phyloP scores from a whole-genome alignment of 805 yeast species.

The Saccharomycopsis olivae region DNA sequence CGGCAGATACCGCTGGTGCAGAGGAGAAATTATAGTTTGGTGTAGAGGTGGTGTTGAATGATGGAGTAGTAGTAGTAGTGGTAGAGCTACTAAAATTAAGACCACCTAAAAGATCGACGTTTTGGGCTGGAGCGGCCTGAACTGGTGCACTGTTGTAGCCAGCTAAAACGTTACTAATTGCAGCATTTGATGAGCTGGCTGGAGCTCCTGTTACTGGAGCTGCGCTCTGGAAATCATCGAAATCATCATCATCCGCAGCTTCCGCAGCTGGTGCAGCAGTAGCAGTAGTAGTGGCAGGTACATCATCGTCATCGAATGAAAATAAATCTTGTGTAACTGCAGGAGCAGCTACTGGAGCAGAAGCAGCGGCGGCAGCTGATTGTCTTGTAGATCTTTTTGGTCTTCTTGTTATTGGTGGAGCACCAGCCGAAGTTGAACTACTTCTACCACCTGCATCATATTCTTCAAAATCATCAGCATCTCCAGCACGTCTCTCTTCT shows the following conservation, averaged over 20 bases:
- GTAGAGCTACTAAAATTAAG: not conserved
- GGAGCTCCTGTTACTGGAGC: conserved; percentile 28
- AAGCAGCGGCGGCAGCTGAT: not conserved
- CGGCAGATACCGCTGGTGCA: conserved; percentile 17
- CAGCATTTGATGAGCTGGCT: conserved; percentile 1
- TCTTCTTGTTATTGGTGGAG: conserved; percentile 4
- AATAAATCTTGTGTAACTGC: conserved; percentile 32
- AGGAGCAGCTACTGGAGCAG: conserved; percentile 2
- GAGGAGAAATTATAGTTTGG: not conserved
- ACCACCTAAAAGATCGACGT: conserved; percentile 11
- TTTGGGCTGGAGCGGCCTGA: not conserved
- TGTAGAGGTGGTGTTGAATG: not conserved
- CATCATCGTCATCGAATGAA: conserved; percentile 30
- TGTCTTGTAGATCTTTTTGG: conserved; percentile 3
- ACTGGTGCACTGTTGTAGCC: not conserved
- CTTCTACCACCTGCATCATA: conserved; percentile 33
- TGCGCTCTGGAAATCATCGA: conserved; percentile 71
- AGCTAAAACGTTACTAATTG: not conserved
- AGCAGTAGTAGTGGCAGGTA: conserved; percentile 17
- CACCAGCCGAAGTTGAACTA: not conserved
- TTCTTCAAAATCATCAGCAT: conserved; percentile 42
- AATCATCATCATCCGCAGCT: conserved; percentile 52
- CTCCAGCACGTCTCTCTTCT: conserved; percentile 36
- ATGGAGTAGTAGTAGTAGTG: not conserved
- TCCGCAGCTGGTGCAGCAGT: conserved; percentile 20